Base-by-base conservation (phyloP, 129 eudicot species). In the Centaurea solstitialis region DNA sequence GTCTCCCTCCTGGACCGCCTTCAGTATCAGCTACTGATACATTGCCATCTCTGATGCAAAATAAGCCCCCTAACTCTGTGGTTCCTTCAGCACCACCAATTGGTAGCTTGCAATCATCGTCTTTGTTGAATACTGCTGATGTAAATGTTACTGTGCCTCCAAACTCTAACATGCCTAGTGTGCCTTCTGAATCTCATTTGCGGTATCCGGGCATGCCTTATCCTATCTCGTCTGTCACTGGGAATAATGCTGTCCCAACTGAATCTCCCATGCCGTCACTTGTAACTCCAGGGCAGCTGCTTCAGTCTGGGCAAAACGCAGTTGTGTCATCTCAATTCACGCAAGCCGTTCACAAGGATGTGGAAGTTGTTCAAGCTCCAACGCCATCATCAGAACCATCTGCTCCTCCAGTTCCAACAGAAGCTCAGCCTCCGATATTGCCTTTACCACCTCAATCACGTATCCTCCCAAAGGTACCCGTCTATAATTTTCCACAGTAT, bases 341-440 rank as follows among this genome's bases (percentile, higher is more conserved):
- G 17, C 91, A 86, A 77, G 70, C 80, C 28, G 81, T 79, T 62
- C 90, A 87, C 53, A 92, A 90, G 76, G 98, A 94, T 73, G 90
- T 89, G 69, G 96, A 90, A 80, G 91, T 80, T 11, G 93, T 89
- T 64, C 93, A 88, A 76, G 87, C 80, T 26, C 41, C 93, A 40
- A 74, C 74, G 22, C 72, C 84, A 74, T 65, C 91, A 18, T 65
- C 83, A 57, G 84, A 90, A 73, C 76, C 80, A 2, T 45, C 41
- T 5, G 43, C 61, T 0, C 81, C 87, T 7, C 87, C 91, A 13
- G 89, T 77, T 68, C 41, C 80, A 43, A 80, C 86, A 20, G 98
- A 89, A 85, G 89, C 94, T 77, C 93, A 89, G 79, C 94, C 97
- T 61, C 97, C 98, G 10, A 79, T 94, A 76, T 80, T 94, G 81